Evolutionary conservation across 2,329 filamentous ascomycete genomes (phyloP), one percentile per base, ranked within the genome.

Genomic region (Trichocomaceae sp.): DNA sequence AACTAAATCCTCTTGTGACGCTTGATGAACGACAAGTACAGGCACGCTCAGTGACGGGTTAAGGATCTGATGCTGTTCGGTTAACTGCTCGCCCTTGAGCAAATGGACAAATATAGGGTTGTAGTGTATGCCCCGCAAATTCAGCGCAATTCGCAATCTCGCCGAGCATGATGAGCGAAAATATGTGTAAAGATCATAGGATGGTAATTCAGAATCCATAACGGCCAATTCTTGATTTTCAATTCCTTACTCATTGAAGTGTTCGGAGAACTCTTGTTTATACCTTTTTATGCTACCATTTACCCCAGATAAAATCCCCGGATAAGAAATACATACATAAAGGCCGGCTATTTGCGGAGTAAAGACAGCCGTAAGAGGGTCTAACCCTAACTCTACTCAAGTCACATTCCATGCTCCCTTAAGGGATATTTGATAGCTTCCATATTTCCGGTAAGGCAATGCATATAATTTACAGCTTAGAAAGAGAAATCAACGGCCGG

Each of bases 111-210:
- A 72, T 31, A 75, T 66, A 19, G 72, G 66, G 6, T 73, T 72
- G 60, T 79, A 79, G 2, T 71, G 60, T 51, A 85, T 74, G 20
- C 64, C 64, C 60, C 85, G 85, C 50, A 82, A 70, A 54, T 79
- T 70, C 1, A 83, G 71, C 10, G 81, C 80, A 57, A 85, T 84
- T 46, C 81, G 81, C 5, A 86, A 70, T 12, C 83, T 79, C 0
- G 78, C 81, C 1, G 81, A 80, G 69, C 82, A 85, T 15, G 81
- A 84, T 47, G 83, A 85, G 58, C 80, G 76, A 68, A 80, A 84
- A 70, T 83, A 85, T 57, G 76, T 79, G 71, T 85, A 26, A 20
- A 56, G 48, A 17, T 55, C 39, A 46, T 50, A 56, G 22, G 37
- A 51, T 6, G 51, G 49, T 19, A 45, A 26, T 10, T 55, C 51